Percentiles rank a stretch among this genome's conserved stretches.
Evolutionary conservation across 1,284 basidiomycete species (phyloP).

Genomic region (Leccinum subrobustum): DNA sequence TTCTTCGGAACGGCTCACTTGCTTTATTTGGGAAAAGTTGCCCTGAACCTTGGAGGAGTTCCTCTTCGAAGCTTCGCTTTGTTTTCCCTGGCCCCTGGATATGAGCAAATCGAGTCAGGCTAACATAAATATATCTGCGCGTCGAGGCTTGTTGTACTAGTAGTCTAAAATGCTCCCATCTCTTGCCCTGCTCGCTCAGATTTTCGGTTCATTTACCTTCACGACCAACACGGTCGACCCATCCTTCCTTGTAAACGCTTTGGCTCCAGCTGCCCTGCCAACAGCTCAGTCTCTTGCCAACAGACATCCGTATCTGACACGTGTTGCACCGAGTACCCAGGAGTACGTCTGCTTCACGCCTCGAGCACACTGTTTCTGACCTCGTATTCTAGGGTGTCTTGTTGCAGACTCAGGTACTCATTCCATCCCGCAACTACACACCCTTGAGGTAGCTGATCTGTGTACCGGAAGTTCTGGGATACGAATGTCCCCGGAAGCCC

Average conservation of each 20-base stretch:
- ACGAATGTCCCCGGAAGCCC: constrained; percentile 49
- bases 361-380: neutral
- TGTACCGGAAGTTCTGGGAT: constrained; percentile 56
- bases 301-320: constrained; percentile 40
- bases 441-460: constrained; percentile 1
- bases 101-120: neutral
- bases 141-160: neutral
- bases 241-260: constrained; percentile 31
- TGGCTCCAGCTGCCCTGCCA: constrained; percentile 43
- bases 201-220: constrained; percentile 18
- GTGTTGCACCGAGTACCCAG: constrained; percentile 57
- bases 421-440: neutral
- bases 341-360: constrained; percentile 29
- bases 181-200: constrained; percentile 18
- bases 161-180: constrained; percentile 22
- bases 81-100: neutral
- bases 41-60: neutral
- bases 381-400: constrained; percentile 49
- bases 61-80: neutral
- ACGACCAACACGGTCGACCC: constrained; percentile 20
- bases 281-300: constrained; percentile 46
- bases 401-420: constrained; percentile 57
- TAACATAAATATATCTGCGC: constrained; percentile 16
- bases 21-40: neutral
- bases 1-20: neutral